Evolutionary conservation across 164 flowering plant genomes (phyloP), one percentile per base, ranked within the genome.

Genomic region (Warburgia ugandensis): DNA sequence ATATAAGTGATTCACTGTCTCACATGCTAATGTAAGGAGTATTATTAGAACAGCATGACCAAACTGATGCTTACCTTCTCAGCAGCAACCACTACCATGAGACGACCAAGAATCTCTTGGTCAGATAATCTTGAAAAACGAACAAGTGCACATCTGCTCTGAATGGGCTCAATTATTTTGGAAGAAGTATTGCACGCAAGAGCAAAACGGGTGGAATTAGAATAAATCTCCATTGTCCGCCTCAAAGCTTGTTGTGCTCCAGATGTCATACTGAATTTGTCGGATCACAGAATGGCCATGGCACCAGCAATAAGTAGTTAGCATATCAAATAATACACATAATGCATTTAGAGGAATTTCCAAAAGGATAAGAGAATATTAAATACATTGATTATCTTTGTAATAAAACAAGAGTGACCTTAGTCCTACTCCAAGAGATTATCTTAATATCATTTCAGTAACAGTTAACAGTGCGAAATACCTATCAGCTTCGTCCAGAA

Each of bases 191-290:
- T 94, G 66, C 99, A 94, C 1, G 99, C 99, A 61, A 94, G 94
- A 42, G 90, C 99, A 84, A 89, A 86, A 33, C 99, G 89, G 9
- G 99, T 89, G 41, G 99, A 68, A 43, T 84, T 94, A 36, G 97
- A 89, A 69, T 86, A 94, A 52, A 89, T 94, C 64, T 94, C 99
- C 92, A 94, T 94, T 22, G 97, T 89, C 62, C 99, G 70, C 61
- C 99, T 86, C 69, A 94, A 68, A 37, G 97, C 99, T 75, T 94
- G 97, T 63, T 89, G 96, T 53, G 99, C 99, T 68, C 96, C 97
- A 63, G 96, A 73, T 63, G 95, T 92, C 99, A 94, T 94, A 74
- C 99, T 94, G 63, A 58, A 41, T 41, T 59, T 19, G 6, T 19
- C 6, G 10, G 14, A 16, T 13, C 19, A 1, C 3, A 21, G 16